Evolutionary conservation across 768 basidiomycete species (phyloP).

Genomic region (Leccinellum rugosiceps): DNA sequence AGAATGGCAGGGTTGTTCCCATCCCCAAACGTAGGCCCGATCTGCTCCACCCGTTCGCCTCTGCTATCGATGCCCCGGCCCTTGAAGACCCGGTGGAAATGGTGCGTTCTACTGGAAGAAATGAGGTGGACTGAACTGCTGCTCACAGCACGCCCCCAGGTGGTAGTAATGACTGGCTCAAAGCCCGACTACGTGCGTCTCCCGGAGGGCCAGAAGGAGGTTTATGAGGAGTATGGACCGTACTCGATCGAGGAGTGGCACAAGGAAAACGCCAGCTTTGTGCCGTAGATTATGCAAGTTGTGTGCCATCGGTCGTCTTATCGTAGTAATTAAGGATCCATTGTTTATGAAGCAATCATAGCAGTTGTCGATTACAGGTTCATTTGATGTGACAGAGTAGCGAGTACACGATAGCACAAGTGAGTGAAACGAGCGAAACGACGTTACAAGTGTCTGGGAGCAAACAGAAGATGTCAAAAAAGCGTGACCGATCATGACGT

Average conservation of each 20-base stretch:
- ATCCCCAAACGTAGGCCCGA: slow-evolving; percentile 47
- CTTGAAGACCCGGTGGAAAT: slow-evolving; percentile 48
- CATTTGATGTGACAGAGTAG: not conserved
- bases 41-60: slow-evolving; percentile 63
- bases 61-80: slow-evolving; percentile 60
- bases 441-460: slow-evolving; percentile 4
- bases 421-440: slow-evolving; percentile 3
- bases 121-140: not conserved
- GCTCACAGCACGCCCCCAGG: slow-evolving; percentile 34
- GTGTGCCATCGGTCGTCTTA: not conserved
- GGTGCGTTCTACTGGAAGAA: slow-evolving; percentile 32
- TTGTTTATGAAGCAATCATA: not conserved
- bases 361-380: not conserved
- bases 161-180: slow-evolving; percentile 44
- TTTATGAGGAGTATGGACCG: slow-evolving; percentile 42
- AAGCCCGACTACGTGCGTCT: slow-evolving; percentile 60
- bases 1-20: not conserved
- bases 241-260: slow-evolving; percentile 60
- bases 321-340: no score
- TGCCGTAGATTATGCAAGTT: slow-evolving; percentile 11
- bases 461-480: slow-evolving; percentile 1
- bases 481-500: not conserved
- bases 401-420: slow-evolving; percentile 7
- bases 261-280: slow-evolving; percentile 45
- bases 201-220: slow-evolving; percentile 54